Evolutionary conservation across 1,284 basidiomycete genomes (phyloP).

Genomic region (Irpex lacteus): DNA sequence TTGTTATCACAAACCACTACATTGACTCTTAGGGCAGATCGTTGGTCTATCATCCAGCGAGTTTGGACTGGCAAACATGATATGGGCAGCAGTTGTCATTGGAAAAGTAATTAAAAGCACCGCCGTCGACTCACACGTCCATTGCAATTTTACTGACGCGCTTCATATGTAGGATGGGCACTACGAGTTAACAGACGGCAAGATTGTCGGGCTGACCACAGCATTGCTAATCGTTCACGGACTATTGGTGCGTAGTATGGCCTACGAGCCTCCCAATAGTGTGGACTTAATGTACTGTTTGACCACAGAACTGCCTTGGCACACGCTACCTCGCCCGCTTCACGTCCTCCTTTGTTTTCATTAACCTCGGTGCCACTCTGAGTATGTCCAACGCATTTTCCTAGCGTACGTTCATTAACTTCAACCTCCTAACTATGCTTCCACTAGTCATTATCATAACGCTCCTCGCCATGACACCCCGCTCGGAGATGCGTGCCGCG

Average conservation of each 20-base stretch:
- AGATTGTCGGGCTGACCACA: slow-evolving; percentile 73
- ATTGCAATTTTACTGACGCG: neutral
- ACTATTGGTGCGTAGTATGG: slow-evolving; percentile 44
- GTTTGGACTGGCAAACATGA: slow-evolving; percentile 88
- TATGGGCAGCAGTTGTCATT: slow-evolving; percentile 72
- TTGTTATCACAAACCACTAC: no score
- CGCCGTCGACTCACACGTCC: neutral
- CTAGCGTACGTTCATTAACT: neutral
- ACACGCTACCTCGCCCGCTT: slow-evolving; percentile 80
- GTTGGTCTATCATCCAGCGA: slow-evolving; percentile 86
- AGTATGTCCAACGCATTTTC: slow-evolving; percentile 33
- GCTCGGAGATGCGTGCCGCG: slow-evolving; percentile 78
- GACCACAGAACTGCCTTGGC: slow-evolving; percentile 69
- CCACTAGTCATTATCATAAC: slow-evolving; percentile 77
- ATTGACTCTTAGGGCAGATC: slow-evolving; percentile 61
- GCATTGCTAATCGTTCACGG: slow-evolving; percentile 75
- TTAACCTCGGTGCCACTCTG: slow-evolving; percentile 78
- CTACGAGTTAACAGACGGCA: slow-evolving; percentile 53
- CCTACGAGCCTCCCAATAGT: slow-evolving; percentile 1
- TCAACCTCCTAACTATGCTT: neutral
- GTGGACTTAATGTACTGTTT: neutral
- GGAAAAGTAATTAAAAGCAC: slow-evolving; percentile 38
- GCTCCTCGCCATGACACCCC: slow-evolving; percentile 75
- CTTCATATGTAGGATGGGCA: slow-evolving; percentile 39
- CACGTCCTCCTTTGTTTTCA: slow-evolving; percentile 82